These are phyloP conservation scores for Daldinia eschscholtzii DNA, from an alignment of 2,329 filamentous ascomycete genomes.

Conservation along the genomic window DNA sequence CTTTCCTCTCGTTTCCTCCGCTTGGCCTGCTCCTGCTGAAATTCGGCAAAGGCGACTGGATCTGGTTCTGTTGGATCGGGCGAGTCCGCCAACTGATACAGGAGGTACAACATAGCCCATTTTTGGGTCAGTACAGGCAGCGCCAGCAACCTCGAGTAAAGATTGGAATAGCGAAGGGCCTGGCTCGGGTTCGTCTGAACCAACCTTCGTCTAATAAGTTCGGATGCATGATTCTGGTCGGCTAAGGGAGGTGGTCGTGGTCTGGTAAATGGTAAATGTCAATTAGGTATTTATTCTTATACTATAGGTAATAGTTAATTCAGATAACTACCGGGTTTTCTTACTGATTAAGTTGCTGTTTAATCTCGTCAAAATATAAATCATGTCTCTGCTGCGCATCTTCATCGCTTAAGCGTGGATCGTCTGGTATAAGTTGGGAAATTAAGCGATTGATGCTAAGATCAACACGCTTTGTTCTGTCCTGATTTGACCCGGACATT, in stretches of 20 bases:
- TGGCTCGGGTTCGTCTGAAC: slow-evolving; percentile 82
- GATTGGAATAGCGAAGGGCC: slow-evolving; percentile 86
- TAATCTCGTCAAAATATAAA: slow-evolving; percentile 66
- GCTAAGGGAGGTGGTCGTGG: slow-evolving; percentile 68
- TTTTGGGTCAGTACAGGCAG: slow-evolving; percentile 94
- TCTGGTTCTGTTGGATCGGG: slow-evolving; percentile 66
- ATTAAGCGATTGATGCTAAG: slow-evolving; percentile 85
- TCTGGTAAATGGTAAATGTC: slow-evolving; percentile 49
- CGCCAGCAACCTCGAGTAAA: slow-evolving; percentile 90
- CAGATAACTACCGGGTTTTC: slow-evolving; percentile 15
- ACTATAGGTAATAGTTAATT: no score
- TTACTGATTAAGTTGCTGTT: slow-evolving; percentile 66
- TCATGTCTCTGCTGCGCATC: slow-evolving; percentile 76
- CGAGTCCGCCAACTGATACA: slow-evolving; percentile 84
- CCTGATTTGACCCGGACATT: slow-evolving; percentile 69
- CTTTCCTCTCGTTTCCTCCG: slow-evolving; percentile 39
- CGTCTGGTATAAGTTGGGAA: slow-evolving; percentile 76
- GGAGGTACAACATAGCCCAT: slow-evolving; percentile 94
- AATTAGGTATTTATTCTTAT: slow-evolving; percentile 16
- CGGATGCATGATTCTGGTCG: slow-evolving; percentile 90
- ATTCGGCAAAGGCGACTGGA: slow-evolving; percentile 51
- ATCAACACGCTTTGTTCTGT: slow-evolving; percentile 75
- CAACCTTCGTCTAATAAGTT: slow-evolving; percentile 90
- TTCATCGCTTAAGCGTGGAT: slow-evolving; percentile 75
- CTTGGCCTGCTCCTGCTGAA: slow-evolving; percentile 49